Base-by-base conservation (phyloP, 352 stramenopile genomes). In the Stramenopiles sp. region DNA sequence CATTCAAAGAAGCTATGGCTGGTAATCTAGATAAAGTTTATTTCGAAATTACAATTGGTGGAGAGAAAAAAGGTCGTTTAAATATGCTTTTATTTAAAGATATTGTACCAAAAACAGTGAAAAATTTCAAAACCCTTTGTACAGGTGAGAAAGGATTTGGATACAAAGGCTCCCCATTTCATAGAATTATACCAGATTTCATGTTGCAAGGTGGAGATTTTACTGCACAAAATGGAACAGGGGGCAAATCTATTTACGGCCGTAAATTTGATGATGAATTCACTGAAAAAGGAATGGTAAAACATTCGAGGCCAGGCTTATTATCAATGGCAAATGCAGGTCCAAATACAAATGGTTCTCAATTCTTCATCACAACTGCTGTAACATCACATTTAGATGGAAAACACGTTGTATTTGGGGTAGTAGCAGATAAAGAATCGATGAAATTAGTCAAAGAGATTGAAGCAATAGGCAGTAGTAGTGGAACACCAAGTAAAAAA, bases 51-150 rank as follows among this genome's bases (percentile, higher is more conserved):
- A n/a, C n/a, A n/a, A n/a, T n/a, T n/a, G n/a, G n/a, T n/a, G n/a
- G n/a, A n/a, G n/a, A n/a, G n/a, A n/a, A n/a, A n/a, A n/a, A n/a
- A n/a, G n/a, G n/a, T n/a, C n/a, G n/a, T n/a, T n/a, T n/a, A n/a
- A n/a, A n/a, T n/a, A n/a, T n/a, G n/a, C n/a, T n/a, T n/a, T n/a
- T n/a, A n/a, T n/a, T n/a, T n/a, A n/a, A n/a, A 81, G 95, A 99
- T 84, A 87, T 98, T 32, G 91, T 92, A 30, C 96, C 96, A 0
- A 94, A 95, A 82, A 99, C 96, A 0, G 95, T 90, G 0, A 95
- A 99, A 85, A 99, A 99, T 87, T 99, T 99, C 88, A 87, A 94
- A 79, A 92, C 89, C 43, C 83, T 99, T 30, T 99, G 95, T 84
- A 99, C 95, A 43, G 97, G 97, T 81, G 96, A 99, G 86, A 91